A percentile compares a stretch with the other conserved stretches of the same genome.
phyloP scores from a whole-genome alignment of 1,284 basidiomycete species.

The Cutaneotrichosporon dermatis region DNA sequence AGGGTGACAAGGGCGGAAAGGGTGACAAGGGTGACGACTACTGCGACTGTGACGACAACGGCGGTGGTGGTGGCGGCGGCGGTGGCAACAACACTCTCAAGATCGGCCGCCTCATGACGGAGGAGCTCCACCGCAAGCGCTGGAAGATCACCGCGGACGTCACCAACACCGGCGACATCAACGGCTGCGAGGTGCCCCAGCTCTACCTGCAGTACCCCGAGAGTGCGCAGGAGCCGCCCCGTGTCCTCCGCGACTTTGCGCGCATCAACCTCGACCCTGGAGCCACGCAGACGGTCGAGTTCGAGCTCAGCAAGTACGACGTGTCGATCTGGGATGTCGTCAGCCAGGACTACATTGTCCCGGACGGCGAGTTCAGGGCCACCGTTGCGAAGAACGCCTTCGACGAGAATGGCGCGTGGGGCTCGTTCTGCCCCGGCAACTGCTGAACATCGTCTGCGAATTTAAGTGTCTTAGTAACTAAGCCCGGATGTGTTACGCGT shows the following conservation, averaged over 20 bases:
- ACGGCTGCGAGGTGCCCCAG: conserved; percentile 50
- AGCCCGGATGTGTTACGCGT: too few species aligned
- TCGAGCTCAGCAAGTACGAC: conserved; percentile 47
- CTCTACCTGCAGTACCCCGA: conserved; percentile 48
- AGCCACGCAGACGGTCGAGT: conserved; percentile 33
- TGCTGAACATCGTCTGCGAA: neutral
- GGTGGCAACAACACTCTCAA: neutral
- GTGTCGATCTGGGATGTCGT: conserved; percentile 49
- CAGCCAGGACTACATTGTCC: conserved; percentile 45
- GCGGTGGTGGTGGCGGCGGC: neutral
- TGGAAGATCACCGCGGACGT: conserved; percentile 48
- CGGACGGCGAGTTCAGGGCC: conserved; percentile 43
- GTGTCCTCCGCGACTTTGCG: conserved; percentile 44
- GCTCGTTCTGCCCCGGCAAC: neutral
- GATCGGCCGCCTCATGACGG: conserved; percentile 5
- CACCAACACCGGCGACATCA: conserved; percentile 49
- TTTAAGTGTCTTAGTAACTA: too few species aligned
- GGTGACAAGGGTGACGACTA: neutral
- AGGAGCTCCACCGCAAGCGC: conserved; percentile 40
- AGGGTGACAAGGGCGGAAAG: too few species aligned
- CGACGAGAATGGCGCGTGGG: conserved; percentile 6
- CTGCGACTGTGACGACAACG: neutral
- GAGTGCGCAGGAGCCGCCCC: conserved; percentile 44
- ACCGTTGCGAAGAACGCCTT: conserved; percentile 29
- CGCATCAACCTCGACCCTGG: conserved; percentile 45